A percentile compares a stretch with the other conserved stretches of the same genome.
Evolutionary conservation across 2,329 filamentous ascomycete genomes (phyloP).

Genomic region (Helicocarpus griseus): DNA sequence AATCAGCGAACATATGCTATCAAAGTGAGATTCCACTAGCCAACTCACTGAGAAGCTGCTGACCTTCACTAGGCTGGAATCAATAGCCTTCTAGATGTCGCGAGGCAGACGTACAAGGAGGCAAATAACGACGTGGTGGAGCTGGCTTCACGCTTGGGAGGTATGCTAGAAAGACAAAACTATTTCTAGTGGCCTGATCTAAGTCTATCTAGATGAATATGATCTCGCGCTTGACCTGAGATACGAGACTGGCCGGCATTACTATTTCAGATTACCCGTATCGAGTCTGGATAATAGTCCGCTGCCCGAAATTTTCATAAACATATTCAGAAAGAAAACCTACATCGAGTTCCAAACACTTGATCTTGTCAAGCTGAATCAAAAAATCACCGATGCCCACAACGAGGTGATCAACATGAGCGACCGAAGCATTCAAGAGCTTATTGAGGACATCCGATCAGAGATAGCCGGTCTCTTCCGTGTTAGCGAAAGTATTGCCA

Average conservation of each 20-base stretch:
- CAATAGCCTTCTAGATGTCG: slow-evolving; percentile 78
- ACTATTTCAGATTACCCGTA: slow-evolving; percentile 60
- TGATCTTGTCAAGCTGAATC: slow-evolving; percentile 69
- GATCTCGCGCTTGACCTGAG: slow-evolving; percentile 56
- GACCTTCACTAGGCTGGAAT: slow-evolving; percentile 54
- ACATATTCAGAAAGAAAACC: slow-evolving; percentile 62
- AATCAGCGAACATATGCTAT: slow-evolving; percentile 89
- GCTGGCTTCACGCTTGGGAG: slow-evolving; percentile 57
- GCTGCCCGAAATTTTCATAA: slow-evolving; percentile 66
- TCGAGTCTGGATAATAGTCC: slow-evolving; percentile 49
- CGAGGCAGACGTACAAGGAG: slow-evolving; percentile 82
- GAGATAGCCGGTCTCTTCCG: slow-evolving; percentile 68
- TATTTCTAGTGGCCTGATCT: slow-evolving; percentile 10
- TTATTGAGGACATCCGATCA: slow-evolving; percentile 62
- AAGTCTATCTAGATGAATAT: slow-evolving; percentile 40
- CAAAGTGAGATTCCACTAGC: slow-evolving; percentile 41
- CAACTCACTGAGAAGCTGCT: slow-evolving; percentile 8
- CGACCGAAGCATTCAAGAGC: slow-evolving; percentile 61
- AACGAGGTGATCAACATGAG: slow-evolving; percentile 77
- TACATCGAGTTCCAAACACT: slow-evolving; percentile 81
- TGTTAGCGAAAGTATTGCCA: slow-evolving; percentile 73
- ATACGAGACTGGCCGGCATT: slow-evolving; percentile 68
- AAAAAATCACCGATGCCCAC: slow-evolving; percentile 67
- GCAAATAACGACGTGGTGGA: slow-evolving; percentile 67
- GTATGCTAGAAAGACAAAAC: slow-evolving; percentile 33